A percentile compares a stretch with the other conserved stretches of the same genome.
phyloP scores from a whole-genome alignment of 495 filamentous ascomycete species.

The Beverwykella pulmonaria region DNA sequence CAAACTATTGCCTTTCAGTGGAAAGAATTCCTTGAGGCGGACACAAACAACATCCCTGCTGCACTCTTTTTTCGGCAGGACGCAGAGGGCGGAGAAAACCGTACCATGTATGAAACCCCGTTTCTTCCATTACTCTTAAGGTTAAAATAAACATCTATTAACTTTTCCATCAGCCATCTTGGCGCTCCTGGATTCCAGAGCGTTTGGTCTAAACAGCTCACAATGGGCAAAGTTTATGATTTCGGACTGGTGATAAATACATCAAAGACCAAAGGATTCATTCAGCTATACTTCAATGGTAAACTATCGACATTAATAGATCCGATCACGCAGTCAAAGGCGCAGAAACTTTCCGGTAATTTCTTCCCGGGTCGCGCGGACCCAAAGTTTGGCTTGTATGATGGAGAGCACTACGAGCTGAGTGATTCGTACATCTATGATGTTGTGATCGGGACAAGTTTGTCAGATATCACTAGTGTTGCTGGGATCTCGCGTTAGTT shows the following conservation, averaged over 20 bases:
- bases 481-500: not conserved
- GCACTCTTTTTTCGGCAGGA: not conserved
- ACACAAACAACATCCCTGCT: not conserved
- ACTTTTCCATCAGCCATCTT: not conserved
- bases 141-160: not conserved
- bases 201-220: not conserved
- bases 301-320: not conserved
- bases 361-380: not conserved
- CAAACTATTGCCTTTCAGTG: constrained; percentile 2
- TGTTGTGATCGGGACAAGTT: not conserved
- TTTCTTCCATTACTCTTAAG: not conserved
- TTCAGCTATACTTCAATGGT: constrained; percentile 1
- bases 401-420: not conserved
- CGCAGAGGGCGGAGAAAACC: not conserved
- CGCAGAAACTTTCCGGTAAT: not conserved
- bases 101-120: not conserved
- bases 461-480: not conserved
- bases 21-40: not conserved
- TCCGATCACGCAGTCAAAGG: not conserved
- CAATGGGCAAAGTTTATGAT: constrained; percentile 1
- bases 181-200: not conserved
- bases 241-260: not conserved
- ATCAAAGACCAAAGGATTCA: not conserved
- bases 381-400: constrained; percentile 6
- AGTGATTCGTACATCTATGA: constrained; percentile 3